Percentiles rank a stretch among this genome's conserved stretches.
Conservation (phyloP, 2,329 filamentous ascomycete genomes). For the Paecilomyces niveus region DNA sequence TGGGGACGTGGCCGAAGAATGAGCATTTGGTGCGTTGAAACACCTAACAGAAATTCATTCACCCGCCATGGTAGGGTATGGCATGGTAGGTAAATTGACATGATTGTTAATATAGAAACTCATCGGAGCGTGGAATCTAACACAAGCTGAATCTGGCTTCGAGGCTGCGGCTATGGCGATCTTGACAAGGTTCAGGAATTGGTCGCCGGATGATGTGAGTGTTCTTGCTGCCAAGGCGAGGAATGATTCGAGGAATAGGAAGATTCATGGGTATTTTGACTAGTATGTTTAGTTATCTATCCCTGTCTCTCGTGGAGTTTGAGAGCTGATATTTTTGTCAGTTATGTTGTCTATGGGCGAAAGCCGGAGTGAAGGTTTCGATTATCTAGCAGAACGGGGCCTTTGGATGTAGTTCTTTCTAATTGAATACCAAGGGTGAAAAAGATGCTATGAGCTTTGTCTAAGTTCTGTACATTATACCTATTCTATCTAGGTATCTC, state of each 20-base stretch:
- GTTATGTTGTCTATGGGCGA: background rate
- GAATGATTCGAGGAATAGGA: background rate
- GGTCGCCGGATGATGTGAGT: background rate
- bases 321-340: background rate
- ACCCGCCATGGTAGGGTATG: background rate
- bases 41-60: background rate
- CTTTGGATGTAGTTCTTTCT: no score
- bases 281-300: background rate
- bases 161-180: background rate
- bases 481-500: background rate
- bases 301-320: background rate
- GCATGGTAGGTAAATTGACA: background rate
- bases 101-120: background rate
- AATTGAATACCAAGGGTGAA: no score
- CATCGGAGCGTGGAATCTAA: background rate
- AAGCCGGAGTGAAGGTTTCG: background rate
- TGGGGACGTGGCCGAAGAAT: slow-evolving; percentile 3
- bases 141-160: background rate
- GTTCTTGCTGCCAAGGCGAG: background rate
- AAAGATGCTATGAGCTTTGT: background rate
- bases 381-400: background rate
- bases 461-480: background rate
- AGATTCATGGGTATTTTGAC: background rate
- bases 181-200: background rate
- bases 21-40: background rate